Conservation (phyloP, 306 rosid genomes). For the Cyclanthera cordifolia region DNA sequence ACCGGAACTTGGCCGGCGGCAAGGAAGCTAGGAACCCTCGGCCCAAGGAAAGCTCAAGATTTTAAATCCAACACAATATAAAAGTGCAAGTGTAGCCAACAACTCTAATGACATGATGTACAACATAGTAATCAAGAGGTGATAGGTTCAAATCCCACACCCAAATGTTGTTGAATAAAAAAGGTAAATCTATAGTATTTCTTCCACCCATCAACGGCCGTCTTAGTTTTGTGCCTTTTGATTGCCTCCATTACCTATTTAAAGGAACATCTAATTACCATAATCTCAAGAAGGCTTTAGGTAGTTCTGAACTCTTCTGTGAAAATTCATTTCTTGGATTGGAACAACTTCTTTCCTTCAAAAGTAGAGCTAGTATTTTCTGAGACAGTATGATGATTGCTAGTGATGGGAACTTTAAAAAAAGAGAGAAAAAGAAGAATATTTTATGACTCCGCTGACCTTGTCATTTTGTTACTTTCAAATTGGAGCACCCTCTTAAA, state of each 20-base stretch:
- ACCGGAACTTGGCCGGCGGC: too few species aligned
- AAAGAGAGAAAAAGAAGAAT: slow-evolving; percentile 9
- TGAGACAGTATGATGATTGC: slow-evolving; percentile 7
- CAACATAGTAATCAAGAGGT: too few species aligned
- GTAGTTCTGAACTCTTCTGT: neutral
- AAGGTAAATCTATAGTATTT: neutral
- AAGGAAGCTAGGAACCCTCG: too few species aligned
- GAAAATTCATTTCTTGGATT: neutral
- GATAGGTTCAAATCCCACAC: too few species aligned
- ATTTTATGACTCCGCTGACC: neutral
- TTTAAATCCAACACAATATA: neutral
- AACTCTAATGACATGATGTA: too few species aligned
- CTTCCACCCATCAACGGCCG: neutral
- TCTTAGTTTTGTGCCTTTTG: neutral
- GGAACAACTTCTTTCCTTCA: neutral
- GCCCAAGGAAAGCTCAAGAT: too few species aligned
- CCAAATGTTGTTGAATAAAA: neutral
- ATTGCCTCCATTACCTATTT: neutral
- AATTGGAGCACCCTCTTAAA: neutral
- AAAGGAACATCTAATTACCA: neutral
- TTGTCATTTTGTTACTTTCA: slow-evolving; percentile 4
- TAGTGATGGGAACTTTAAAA: slow-evolving; percentile 3
- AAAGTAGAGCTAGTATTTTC: neutral
- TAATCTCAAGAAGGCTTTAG: neutral
- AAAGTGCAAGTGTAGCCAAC: neutral